Evolutionary conservation across 371 early-diverging fungal species (phyloP).

Genomic region (Mucor sp.): DNA sequence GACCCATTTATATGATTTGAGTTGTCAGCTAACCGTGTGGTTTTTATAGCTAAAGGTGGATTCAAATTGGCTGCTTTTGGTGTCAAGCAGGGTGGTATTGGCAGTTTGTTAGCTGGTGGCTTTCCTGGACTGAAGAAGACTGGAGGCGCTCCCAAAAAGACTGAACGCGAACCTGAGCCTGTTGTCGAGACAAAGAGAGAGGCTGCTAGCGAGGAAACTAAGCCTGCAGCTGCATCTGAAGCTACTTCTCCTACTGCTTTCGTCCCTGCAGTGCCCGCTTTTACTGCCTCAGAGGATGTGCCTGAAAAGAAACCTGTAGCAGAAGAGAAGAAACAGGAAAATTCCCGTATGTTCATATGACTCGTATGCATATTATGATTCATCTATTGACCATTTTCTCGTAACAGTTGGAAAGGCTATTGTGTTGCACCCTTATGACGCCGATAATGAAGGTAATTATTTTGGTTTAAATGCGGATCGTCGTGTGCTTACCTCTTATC

Average conservation of each 20-base stretch:
- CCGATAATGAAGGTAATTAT: slow-evolving; percentile 53
- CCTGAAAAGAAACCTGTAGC: slow-evolving; percentile 4
- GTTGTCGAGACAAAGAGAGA: neutral
- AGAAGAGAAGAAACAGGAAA: neutral
- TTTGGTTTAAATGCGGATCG: neutral
- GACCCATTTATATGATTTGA: neutral
- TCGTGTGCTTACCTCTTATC: neutral
- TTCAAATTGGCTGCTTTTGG: slow-evolving; percentile 77
- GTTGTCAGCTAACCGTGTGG: neutral
- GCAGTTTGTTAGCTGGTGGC: slow-evolving; percentile 71
- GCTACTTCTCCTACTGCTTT: neutral
- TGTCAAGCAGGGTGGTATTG: slow-evolving; percentile 85
- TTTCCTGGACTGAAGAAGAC: slow-evolving; percentile 42
- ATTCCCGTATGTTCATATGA: neutral
- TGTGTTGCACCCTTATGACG: slow-evolving; percentile 61
- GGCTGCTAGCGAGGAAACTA: neutral
- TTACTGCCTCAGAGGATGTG: slow-evolving; percentile 9
- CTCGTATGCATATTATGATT: neutral
- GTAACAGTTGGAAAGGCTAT: slow-evolving; percentile 42
- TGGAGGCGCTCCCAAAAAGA: neutral
- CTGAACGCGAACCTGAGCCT: slow-evolving; percentile 12
- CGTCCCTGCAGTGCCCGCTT: slow-evolving; percentile 16
- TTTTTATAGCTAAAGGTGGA: slow-evolving; percentile 24
- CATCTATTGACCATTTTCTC: neutral
- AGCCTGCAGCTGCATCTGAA: slow-evolving; percentile 1